phyloP scores from a whole-genome alignment of 345 rosid genomes.

The Nasturtium officinale region DNA sequence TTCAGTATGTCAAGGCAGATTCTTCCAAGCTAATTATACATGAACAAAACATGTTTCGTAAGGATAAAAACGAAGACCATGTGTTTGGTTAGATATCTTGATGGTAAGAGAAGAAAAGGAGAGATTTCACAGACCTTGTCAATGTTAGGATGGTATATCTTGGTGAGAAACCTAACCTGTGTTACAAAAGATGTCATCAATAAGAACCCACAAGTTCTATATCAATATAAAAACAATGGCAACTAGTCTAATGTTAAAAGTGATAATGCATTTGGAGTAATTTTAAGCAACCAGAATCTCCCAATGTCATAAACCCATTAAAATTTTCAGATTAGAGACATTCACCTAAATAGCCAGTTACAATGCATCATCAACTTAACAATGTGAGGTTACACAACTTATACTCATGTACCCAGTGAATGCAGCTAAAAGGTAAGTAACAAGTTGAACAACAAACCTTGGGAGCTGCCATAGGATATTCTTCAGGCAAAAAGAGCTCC shows the following conservation, averaged over 20 bases:
- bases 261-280: slow-evolving; percentile 1
- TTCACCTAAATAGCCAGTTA: not conserved
- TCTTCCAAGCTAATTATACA: slow-evolving; percentile 82
- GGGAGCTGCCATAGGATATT: slow-evolving; percentile 99
- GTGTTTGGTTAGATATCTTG: slow-evolving; percentile 14
- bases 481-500: slow-evolving; percentile 98
- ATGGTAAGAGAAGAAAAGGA: not conserved
- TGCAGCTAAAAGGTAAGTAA: not conserved
- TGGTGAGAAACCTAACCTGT: slow-evolving; percentile 98
- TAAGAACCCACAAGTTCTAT: not conserved
- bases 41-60: slow-evolving; percentile 1
- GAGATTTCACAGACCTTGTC: slow-evolving; percentile 67
- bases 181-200: slow-evolving; percentile 26
- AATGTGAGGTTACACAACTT: not conserved
- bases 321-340: not conserved
- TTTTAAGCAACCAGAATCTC: not conserved
- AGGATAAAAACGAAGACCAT: not conserved
- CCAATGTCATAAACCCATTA: slow-evolving; percentile 1
- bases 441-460: slow-evolving; percentile 54
- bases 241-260: not conserved
- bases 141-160: slow-evolving; percentile 96
- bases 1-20: slow-evolving; percentile 98
- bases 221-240: not conserved
- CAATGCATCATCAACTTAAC: not conserved
- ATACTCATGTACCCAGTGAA: too few species aligned